phyloP scores from a whole-genome alignment of 1,284 basidiomycete genomes.

The Bondarzewia mesenterica region DNA sequence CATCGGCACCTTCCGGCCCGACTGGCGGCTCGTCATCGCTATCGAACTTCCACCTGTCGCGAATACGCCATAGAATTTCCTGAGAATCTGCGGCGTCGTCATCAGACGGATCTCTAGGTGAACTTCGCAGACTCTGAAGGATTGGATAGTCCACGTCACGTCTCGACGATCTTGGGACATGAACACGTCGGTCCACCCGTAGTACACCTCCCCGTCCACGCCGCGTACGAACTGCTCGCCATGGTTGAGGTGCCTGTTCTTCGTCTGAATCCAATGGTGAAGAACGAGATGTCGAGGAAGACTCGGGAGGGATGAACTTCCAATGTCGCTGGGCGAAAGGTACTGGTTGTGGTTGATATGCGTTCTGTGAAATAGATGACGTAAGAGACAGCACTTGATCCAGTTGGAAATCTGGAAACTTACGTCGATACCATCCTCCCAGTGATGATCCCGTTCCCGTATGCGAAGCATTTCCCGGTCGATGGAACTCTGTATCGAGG shows the following conservation, averaged over 20 bases:
- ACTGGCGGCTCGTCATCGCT: constrained; percentile 49
- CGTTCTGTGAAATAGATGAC: constrained; percentile 33
- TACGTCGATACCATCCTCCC: constrained; percentile 84
- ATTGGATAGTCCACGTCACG: constrained; percentile 4
- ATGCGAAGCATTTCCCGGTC: constrained; percentile 60
- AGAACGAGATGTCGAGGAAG: constrained; percentile 27
- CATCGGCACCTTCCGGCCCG: constrained; percentile 56
- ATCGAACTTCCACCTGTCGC: constrained; percentile 67
- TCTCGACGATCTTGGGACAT: constrained; percentile 1
- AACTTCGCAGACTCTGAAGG: not conserved
- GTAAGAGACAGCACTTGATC: constrained; percentile 4
- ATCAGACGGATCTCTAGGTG: constrained; percentile 11
- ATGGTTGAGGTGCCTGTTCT: constrained; percentile 22
- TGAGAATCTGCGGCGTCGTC: constrained; percentile 29
- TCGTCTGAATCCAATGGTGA: constrained; percentile 23
- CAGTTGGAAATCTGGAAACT: constrained; percentile 16
- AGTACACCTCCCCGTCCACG: constrained; percentile 76
- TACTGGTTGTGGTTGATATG: constrained; percentile 47
- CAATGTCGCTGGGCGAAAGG: constrained; percentile 50
- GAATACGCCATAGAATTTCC: constrained; percentile 34
- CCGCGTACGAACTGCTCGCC: constrained; percentile 63
- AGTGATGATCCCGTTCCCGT: constrained; percentile 72
- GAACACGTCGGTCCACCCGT: constrained; percentile 64
- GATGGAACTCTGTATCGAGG: constrained; percentile 54
- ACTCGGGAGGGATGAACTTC: constrained; percentile 44